Base-by-base conservation (phyloP, 805 yeast species). In the Ogataea paraovalis region DNA sequence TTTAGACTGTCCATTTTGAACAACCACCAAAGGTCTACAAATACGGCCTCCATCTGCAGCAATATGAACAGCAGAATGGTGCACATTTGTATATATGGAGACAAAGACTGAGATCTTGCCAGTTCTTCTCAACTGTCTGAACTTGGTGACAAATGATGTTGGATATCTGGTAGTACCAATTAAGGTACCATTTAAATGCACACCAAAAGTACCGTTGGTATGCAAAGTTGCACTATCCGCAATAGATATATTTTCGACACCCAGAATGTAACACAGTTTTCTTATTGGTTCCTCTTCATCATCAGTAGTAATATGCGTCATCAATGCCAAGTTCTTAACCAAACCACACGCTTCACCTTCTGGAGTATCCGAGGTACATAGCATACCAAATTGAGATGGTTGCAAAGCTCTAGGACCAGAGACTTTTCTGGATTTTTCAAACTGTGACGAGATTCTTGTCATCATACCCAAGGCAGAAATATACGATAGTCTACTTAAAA, bases 281-380 rank as follows among this genome's bases (percentile, higher is more conserved):
- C 76, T 79, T 36, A 94, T 81, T 16, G 99, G 98, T 9, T 76
- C 87, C 60, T 92, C 97, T 66, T 94, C 99, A 59, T 89, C 97
- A 68, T 94, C 99, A 1, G 99, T 92, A 4, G 99, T 94, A 61
- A 94, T 94, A 68, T 94, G 99, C 10, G 99, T 94, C 99, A 94
- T 94, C 41, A 94, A 75, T 1, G 99, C 99, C 66, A 94, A 74
- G 64, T 94, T 94, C 70, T 94, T 94, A 33, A 94, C 99, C 67
- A 94, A 78, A 62, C 99, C 99, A 81, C 99, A 94, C 0, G 99
- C 99, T 70, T 94, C 99, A 76, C 99, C 99, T 78, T 94, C 99
- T 1, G 99, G 99, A 0, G 99, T 94, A 78, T 94, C 99, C 0
- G 98, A 87, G 6, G 98, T 89, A 75, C 99, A 94, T 50, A 94